Evolutionary conservation across 495 filamentous ascomycete species (phyloP).

Genomic region (Penicillium tannophilum): DNA sequence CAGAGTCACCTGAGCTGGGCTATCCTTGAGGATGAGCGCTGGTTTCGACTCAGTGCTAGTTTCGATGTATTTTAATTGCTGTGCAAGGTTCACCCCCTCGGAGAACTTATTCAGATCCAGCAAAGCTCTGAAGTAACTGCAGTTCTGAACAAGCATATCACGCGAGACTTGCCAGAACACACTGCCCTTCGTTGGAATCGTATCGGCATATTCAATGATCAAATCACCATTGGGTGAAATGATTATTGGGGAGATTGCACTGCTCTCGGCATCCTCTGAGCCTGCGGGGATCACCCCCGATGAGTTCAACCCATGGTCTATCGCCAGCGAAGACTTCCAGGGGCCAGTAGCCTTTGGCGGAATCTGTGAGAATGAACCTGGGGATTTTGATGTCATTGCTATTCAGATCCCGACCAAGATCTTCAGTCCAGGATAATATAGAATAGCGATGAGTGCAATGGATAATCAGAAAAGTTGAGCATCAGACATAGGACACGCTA

Average conservation of each 20-base stretch:
- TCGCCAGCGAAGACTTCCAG: not conserved
- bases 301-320: not conserved
- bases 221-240: conserved; percentile 38
- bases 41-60: not conserved
- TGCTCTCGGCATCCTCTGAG: not conserved
- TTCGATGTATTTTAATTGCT: conserved; percentile 13
- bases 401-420: not conserved
- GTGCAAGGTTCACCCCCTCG: conserved; percentile 43
- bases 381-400: conserved; percentile 2
- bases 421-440: not conserved
- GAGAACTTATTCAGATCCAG: conserved; percentile 51
- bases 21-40: not conserved
- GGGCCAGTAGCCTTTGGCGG: not conserved
- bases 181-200: conserved; percentile 12
- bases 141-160: conserved; percentile 31
- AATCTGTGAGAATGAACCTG: not conserved
- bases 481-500: no score
- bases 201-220: conserved; percentile 37
- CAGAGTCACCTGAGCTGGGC: conserved; percentile 12
- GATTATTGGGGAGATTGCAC: conserved; percentile 12
- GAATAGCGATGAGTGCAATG: not conserved
- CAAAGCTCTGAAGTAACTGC: conserved; percentile 49
- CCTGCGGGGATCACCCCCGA: not conserved
- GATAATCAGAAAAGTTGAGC: not conserved
- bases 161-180: conserved; percentile 41